Conservation (phyloP, 164 flowering plant species). For the Kingdonia uniflora region DNA sequence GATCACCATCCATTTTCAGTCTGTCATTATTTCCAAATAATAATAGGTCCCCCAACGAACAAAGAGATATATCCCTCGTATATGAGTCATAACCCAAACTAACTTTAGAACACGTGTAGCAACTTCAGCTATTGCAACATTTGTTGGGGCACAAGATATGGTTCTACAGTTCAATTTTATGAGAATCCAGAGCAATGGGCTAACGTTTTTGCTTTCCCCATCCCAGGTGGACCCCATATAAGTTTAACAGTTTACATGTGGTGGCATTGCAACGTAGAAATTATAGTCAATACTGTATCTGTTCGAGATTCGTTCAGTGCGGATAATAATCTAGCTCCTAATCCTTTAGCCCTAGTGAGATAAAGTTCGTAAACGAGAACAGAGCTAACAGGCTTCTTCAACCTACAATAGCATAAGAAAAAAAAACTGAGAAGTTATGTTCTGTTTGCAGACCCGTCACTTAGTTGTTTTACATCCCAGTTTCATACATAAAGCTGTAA, state of each 20-base stretch:
- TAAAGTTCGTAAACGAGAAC: slow-evolving; percentile 11
- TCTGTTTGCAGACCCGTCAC: too few species aligned
- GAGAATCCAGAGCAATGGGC: slow-evolving; percentile 30
- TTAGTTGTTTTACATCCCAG: not conserved
- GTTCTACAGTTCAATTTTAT: slow-evolving; percentile 30
- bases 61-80: slow-evolving; percentile 2
- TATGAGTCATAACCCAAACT: slow-evolving; percentile 12
- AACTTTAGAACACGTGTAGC: slow-evolving; percentile 39
- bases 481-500: not conserved
- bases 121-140: slow-evolving; percentile 50
- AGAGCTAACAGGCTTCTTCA: slow-evolving; percentile 17
- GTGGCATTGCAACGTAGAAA: slow-evolving; percentile 19
- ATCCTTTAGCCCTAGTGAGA: slow-evolving; percentile 2
- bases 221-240: slow-evolving; percentile 85
- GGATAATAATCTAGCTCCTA: slow-evolving; percentile 8
- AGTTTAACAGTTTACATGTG: slow-evolving; percentile 36
- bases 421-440: too few species aligned
- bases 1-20: slow-evolving; percentile 25
- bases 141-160: slow-evolving; percentile 69
- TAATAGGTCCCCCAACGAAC: slow-evolving; percentile 45
- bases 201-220: slow-evolving; percentile 68
- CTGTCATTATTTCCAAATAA: slow-evolving; percentile 54
- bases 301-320: slow-evolving; percentile 47
- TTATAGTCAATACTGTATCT: slow-evolving; percentile 28
- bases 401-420: slow-evolving; percentile 21